Conservation (phyloP, 441 rosid species). For the Pelargonium exstipulatum region DNA sequence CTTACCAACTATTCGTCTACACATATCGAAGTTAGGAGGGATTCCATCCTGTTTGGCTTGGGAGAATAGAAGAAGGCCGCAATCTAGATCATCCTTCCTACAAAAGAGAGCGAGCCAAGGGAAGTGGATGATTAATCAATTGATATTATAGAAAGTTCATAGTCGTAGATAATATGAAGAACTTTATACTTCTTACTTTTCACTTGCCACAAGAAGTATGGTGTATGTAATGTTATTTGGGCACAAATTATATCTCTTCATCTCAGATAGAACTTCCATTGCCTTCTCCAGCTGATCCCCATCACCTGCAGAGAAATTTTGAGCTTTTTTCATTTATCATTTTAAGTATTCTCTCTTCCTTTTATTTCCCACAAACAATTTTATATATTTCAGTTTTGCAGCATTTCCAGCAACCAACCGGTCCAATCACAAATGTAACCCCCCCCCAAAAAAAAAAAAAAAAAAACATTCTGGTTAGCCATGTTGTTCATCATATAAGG, state of each 20-base stretch:
- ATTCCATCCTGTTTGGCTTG: slow-evolving; percentile 63
- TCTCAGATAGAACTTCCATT: slow-evolving; percentile 63
- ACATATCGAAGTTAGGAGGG: slow-evolving; percentile 55
- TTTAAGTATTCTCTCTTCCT: slow-evolving; percentile 9
- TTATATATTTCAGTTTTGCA: too few relatives aligned
- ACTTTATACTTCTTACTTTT: slow-evolving; percentile 42
- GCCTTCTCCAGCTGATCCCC: slow-evolving; percentile 77
- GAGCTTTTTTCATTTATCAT: slow-evolving; percentile 21
- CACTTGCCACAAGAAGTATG: slow-evolving; percentile 69
- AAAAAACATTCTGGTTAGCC: too few relatives aligned
- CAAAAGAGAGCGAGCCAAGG: slow-evolving; percentile 22
- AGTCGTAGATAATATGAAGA: slow-evolving; percentile 11
- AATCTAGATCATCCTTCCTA: slow-evolving; percentile 77
- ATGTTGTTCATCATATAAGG: too few relatives aligned
- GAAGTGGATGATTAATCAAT: neutral
- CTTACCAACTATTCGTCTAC: slow-evolving; percentile 73
- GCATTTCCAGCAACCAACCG: too few relatives aligned
- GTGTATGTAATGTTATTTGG: slow-evolving; percentile 80
- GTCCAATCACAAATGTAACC: neutral
- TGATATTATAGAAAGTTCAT: slow-evolving; percentile 1
- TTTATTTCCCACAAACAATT: neutral
- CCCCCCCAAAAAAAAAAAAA: neutral
- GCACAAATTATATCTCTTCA: slow-evolving; percentile 48
- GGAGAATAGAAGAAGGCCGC: slow-evolving; percentile 53
- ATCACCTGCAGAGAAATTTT: slow-evolving; percentile 50